A percentile compares a stretch with the other conserved stretches of the same genome.
These are phyloP conservation scores for Pichia californica DNA, from an alignment of 805 yeast species.

Conservation along the genomic window DNA sequence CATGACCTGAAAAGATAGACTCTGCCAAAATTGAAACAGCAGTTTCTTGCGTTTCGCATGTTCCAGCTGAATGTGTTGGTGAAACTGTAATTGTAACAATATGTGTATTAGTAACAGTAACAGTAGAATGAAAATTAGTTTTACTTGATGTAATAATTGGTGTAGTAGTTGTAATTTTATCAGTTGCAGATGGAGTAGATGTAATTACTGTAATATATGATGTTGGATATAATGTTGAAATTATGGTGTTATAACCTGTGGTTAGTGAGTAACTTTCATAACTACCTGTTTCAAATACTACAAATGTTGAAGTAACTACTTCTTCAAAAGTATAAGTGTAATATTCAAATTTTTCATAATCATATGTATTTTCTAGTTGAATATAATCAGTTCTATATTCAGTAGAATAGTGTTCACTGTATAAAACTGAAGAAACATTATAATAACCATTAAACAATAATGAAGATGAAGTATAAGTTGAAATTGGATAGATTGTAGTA, in stretches of 20 bases:
- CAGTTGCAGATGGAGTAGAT: neutral
- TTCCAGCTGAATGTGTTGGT: too few relatives aligned
- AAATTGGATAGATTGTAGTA: neutral
- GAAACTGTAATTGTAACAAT: too few relatives aligned
- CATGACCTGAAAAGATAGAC: too few relatives aligned
- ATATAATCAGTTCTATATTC: neutral
- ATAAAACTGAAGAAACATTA: neutral
- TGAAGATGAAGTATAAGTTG: neutral
- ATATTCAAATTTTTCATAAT: neutral
- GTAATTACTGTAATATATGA: neutral
- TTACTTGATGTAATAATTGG: too few relatives aligned
- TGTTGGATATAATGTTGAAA: neutral
- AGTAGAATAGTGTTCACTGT: neutral
- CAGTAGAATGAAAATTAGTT: too few relatives aligned
- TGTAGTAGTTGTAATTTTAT: too few relatives aligned
- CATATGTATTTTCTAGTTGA: too few relatives aligned
- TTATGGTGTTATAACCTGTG: neutral
- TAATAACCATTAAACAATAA: neutral
- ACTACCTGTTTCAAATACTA: neutral
- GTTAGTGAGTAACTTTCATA: neutral
- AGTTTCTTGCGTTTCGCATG: too few relatives aligned
- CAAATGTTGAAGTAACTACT: neutral
- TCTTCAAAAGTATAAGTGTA: neutral
- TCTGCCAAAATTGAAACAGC: too few relatives aligned
- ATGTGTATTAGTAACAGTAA: too few relatives aligned